Evolutionary conservation across 805 yeast genomes (phyloP).

Genomic region (Barnettozyma vustinii): DNA sequence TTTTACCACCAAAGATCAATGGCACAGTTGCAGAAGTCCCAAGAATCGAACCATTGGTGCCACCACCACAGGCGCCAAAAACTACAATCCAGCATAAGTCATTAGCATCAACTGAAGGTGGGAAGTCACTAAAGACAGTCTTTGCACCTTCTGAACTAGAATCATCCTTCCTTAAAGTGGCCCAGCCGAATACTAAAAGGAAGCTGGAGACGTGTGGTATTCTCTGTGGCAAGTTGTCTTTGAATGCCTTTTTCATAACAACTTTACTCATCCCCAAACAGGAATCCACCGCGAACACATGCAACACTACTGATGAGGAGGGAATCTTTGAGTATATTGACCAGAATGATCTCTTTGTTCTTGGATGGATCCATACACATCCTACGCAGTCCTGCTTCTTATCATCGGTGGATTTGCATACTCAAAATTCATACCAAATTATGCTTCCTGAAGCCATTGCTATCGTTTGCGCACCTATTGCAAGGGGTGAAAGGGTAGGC

Average conservation of each 20-base stretch:
- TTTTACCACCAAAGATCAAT: conserved; percentile 4
- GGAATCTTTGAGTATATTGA: conserved; percentile 51
- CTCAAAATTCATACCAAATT: conserved; percentile 62
- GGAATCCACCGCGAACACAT: conserved; percentile 56
- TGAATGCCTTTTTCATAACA: conserved; percentile 60
- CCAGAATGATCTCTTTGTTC: conserved; percentile 48
- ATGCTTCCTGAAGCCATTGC: conserved; percentile 70
- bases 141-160: conserved; percentile 44
- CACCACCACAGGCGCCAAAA: not conserved
- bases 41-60: not conserved
- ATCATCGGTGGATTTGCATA: conserved; percentile 62
- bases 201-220: conserved; percentile 65
- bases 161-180: conserved; percentile 38
- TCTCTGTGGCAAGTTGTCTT: conserved; percentile 53
- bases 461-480: conserved; percentile 56
- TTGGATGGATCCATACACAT: conserved; percentile 75
- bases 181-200: conserved; percentile 41
- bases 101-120: conserved; percentile 46
- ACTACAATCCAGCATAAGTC: conserved; percentile 30
- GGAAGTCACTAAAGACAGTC: conserved; percentile 46
- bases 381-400: conserved; percentile 70
- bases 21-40: not conserved
- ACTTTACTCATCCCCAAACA: conserved; percentile 60
- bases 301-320: conserved; percentile 58
- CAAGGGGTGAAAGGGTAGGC: conserved; percentile 41